phyloP scores from a whole-genome alignment of 2,329 filamentous ascomycete species.

The Colletotrichum chlorophyti region DNA sequence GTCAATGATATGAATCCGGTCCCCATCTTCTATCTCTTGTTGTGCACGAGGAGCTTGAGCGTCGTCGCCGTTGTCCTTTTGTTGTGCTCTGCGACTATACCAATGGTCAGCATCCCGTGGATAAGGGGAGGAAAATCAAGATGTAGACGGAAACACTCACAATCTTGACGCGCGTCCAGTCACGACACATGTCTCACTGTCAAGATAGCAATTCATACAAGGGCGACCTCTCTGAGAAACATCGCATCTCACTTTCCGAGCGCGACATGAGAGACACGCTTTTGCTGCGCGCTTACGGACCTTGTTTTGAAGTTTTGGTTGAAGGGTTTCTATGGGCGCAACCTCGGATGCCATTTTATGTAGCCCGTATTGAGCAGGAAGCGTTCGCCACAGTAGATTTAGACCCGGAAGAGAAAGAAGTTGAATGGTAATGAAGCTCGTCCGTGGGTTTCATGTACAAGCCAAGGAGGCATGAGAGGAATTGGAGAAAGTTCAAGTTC shows the following conservation, averaged over 20 bases:
- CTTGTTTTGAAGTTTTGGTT: conserved; percentile 42
- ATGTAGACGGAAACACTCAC: too few species aligned
- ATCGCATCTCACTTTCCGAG: conserved; percentile 59
- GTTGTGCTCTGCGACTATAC: conserved; percentile 37
- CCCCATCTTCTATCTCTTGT: conserved; percentile 34
- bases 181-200: conserved; percentile 52
- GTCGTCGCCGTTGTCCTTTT: conserved; percentile 35
- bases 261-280: conserved; percentile 56
- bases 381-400: background rate
- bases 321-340: conserved; percentile 33
- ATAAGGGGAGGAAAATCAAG: background rate
- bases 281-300: conserved; percentile 55
- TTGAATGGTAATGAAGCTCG: conserved; percentile 21
- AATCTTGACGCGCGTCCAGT: conserved; percentile 47
- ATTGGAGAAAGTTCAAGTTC: conserved; percentile 13
- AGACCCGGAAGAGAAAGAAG: background rate
- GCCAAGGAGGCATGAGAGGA: conserved; percentile 18
- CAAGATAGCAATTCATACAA: conserved; percentile 60
- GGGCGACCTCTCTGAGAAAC: conserved; percentile 55
- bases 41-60: conserved; percentile 38
- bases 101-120: background rate
- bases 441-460: background rate
- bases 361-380: background rate
- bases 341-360: conserved; percentile 26
- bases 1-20: conserved; percentile 35